A percentile compares a stretch with the other conserved stretches of the same genome.
phyloP scores from a whole-genome alignment of 1,284 basidiomycete species.

The Papiliotrema fonsecae region DNA sequence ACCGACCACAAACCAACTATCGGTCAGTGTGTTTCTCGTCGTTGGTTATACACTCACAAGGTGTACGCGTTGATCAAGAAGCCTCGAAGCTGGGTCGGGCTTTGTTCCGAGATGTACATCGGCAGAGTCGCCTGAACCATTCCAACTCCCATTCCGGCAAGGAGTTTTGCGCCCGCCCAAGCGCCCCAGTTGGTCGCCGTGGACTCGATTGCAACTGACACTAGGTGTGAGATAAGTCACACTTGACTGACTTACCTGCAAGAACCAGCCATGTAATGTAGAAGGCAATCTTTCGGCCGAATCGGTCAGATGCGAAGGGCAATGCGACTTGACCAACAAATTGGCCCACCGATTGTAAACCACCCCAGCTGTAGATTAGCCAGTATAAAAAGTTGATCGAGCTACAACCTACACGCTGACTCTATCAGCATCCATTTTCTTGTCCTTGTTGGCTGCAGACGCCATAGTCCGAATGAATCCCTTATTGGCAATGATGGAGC shows the following conservation, averaged over 20 bases:
- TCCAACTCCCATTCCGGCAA: conserved; percentile 25
- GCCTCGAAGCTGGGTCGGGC: conserved; percentile 22
- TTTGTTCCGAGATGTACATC: conserved; percentile 21
- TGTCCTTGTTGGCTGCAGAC: no score
- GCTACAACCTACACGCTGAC: no score
- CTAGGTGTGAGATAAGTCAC: conserved; percentile 3
- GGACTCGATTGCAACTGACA: conserved; percentile 15
- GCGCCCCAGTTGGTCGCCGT: conserved; percentile 13
- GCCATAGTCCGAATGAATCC: conserved; percentile 22
- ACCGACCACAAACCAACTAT: conserved; percentile 18
- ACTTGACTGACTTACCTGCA: not conserved
- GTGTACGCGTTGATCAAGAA: conserved; percentile 23
- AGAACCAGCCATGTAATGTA: conserved; percentile 18
- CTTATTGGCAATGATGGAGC: conserved; percentile 21
- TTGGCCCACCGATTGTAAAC: conserved; percentile 16
- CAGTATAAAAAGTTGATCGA: no score
- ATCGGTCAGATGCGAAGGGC: conserved; percentile 12
- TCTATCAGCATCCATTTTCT: no score
- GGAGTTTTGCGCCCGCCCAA: conserved; percentile 26
- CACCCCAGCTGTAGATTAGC: conserved; percentile 24
- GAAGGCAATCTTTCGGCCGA: conserved; percentile 19
- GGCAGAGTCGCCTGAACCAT: conserved; percentile 22
- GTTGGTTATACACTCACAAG: conserved; percentile 9
- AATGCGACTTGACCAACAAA: conserved; percentile 16
- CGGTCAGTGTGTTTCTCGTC: not conserved